Conservation (phyloP, 192 early-diverging fungal species). For the Spizellomyces sp. region DNA sequence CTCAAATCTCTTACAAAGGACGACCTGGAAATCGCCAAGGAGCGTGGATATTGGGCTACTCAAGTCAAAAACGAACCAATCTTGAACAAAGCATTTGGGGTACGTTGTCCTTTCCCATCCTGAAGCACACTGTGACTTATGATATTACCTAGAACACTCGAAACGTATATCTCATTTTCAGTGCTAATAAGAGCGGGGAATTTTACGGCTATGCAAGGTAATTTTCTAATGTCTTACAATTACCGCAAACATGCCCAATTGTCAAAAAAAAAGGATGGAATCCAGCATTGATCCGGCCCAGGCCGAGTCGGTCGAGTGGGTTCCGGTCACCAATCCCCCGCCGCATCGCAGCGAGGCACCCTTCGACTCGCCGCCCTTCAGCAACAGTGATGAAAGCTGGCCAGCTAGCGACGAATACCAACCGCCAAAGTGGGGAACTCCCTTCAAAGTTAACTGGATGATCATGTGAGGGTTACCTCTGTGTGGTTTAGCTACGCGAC, state of each 20-base stretch:
- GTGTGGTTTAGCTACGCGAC: not conserved
- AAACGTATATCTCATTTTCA: constrained; percentile 38
- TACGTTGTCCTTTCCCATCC: not conserved
- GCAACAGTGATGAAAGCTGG: too few relatives aligned
- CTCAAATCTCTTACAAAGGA: constrained; percentile 30
- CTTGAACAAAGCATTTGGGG: constrained; percentile 29
- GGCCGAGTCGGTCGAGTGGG: constrained; percentile 11
- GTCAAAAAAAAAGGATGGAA: constrained; percentile 25
- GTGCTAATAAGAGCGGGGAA: constrained; percentile 31
- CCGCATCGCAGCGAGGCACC: too few relatives aligned
- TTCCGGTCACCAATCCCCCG: constrained; percentile 9
- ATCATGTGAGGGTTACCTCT: constrained; percentile 6
- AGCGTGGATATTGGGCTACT: constrained; percentile 23
- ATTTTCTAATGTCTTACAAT: not conserved
- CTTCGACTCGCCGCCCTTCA: too few relatives aligned
- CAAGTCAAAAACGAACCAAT: constrained; percentile 36
- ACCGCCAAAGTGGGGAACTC: constrained; percentile 11
- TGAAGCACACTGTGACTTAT: not conserved
- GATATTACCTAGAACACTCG: constrained; percentile 16
- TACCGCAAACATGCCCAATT: not conserved
- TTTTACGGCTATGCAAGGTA: constrained; percentile 34
- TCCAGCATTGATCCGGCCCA: constrained; percentile 18
- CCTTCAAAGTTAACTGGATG: constrained; percentile 26
- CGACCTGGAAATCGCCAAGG: constrained; percentile 25
- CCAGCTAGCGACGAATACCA: not conserved